Evolutionary conservation across 441 rosid species (phyloP).

Genomic region (Pelargonium myrrhifolium): DNA sequence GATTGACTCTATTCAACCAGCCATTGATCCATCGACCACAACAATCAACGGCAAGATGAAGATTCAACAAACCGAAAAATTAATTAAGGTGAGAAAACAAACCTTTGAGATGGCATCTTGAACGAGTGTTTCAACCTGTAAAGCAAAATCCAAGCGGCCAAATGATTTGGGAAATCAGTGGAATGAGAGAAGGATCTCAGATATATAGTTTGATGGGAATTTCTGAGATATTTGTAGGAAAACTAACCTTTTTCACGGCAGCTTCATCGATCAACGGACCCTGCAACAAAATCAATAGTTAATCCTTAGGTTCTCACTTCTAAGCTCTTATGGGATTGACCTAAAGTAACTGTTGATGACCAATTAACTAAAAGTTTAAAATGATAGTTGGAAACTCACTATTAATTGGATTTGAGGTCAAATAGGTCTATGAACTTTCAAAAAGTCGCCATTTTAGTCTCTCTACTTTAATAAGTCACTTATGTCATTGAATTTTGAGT

Average conservation of each 20-base stretch:
- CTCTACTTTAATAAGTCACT: no score
- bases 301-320: conserved; percentile 11
- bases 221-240: conserved; percentile 13
- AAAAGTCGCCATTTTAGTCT: no score
- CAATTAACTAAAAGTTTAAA: no score
- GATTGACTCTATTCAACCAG: background rate
- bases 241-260: conserved; percentile 70
- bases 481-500: no score
- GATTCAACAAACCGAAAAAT: background rate
- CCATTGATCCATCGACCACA: background rate
- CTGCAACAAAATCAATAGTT: conserved; percentile 34
- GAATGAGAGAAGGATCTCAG: conserved; percentile 7
- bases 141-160: conserved; percentile 12
- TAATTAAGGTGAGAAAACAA: conserved; percentile 19
- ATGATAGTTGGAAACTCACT: no score
- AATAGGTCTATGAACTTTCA: no score
- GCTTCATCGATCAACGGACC: conserved; percentile 96
- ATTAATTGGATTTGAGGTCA: no score
- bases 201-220: conserved; percentile 5
- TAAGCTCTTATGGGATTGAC: no score
- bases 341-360: no score
- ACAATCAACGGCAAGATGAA: background rate
- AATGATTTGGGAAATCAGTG: conserved; percentile 7
- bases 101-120: conserved; percentile 91
- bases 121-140: conserved; percentile 78